Evolutionary conservation across 768 basidiomycete genomes (phyloP).

Genomic region (Amanita rimosa): DNA sequence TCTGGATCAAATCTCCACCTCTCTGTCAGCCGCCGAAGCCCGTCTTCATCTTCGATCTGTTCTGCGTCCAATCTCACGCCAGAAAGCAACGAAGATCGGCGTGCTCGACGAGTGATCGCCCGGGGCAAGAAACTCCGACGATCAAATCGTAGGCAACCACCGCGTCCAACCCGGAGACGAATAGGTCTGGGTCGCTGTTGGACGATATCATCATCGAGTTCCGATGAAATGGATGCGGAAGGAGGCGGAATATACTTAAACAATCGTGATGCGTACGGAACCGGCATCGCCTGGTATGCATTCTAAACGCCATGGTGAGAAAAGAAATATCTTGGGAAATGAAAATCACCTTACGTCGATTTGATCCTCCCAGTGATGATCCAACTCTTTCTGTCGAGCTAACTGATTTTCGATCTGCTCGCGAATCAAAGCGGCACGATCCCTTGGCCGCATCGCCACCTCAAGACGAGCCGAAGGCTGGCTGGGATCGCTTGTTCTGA

Average conservation of each 20-base stretch:
- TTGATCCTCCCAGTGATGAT: conserved; percentile 79
- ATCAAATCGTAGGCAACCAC: conserved; percentile 70
- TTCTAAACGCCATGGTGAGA: conserved; percentile 27
- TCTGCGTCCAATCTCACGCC: conserved; percentile 14
- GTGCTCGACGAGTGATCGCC: conserved; percentile 12
- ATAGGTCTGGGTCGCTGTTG: conserved; percentile 32
- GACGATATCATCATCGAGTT: conserved; percentile 18
- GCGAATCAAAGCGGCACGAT: conserved; percentile 49
- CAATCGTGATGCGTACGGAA: conserved; percentile 47
- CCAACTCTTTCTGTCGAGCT: conserved; percentile 54
- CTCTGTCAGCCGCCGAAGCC: conserved; percentile 29
- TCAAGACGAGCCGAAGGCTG: conserved; percentile 33
- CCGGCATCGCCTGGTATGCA: conserved; percentile 55
- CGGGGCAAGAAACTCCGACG: conserved; percentile 34
- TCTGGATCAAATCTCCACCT: conserved; percentile 65
- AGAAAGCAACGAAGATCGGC: conserved; percentile 18
- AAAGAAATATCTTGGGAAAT: not conserved
- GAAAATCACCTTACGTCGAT: conserved; percentile 50
- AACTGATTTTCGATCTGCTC: conserved; percentile 53
- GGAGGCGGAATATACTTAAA: conserved; percentile 51
- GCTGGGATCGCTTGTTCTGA: conserved; percentile 35
- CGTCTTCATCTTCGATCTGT: conserved; percentile 22
- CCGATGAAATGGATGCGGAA: conserved; percentile 17
- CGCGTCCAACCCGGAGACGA: conserved; percentile 73
- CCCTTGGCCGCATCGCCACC: conserved; percentile 47